Evolutionary conservation across 2,329 filamentous ascomycete species (phyloP), one percentile per base, ranked within the genome.

Genomic region (Epichloe sylvatica): DNA sequence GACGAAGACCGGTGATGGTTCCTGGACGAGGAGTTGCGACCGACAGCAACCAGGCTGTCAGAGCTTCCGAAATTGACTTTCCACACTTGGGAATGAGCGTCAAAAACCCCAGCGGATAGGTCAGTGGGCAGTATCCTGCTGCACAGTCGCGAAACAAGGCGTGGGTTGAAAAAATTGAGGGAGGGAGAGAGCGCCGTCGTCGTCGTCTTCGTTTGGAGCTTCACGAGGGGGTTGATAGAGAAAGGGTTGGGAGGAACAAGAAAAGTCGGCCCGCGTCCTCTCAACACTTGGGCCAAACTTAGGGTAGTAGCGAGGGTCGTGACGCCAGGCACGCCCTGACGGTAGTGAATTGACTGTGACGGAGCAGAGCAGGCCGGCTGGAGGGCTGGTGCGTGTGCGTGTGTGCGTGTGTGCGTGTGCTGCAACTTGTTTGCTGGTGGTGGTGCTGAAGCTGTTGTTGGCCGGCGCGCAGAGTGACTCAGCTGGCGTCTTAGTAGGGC

Each of bases 401-500:
- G 21, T 4, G 4, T 4, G 21, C 4, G 21, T 4, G 21, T 21
- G 21, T 21, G 44, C 35, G 35, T 25, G 35, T 46, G 21, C 35
- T 30, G 9, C 34, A 46, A 30, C 21, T 19, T 46, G 35, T 30
- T 17, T 17, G 44, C 35, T 21, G 35, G 34, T 17, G 44, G 23
- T 21, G 35, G 35, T 30, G 36, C 45, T 34, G 37, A 11, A 30
- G 30, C 17, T 17, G 37, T 47, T 23, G 46, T 35, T 41, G 38
- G 46, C 46, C 30, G 35, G 38, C 19, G 30, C 37, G 46, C 37
- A 47, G 12, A 19, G 46, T 48, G 33, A 48, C 33, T 48, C 40
- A 43, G 39, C 46, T 43, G 38, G 46, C 34, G 46, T 9, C 46
- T 25, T 30, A 39, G 46, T 37, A 30, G 47, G 47, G 41, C 40